Evolutionary conservation across 495 filamentous ascomycete genomes (phyloP).

Genomic region (Penicillium maclennaniae): DNA sequence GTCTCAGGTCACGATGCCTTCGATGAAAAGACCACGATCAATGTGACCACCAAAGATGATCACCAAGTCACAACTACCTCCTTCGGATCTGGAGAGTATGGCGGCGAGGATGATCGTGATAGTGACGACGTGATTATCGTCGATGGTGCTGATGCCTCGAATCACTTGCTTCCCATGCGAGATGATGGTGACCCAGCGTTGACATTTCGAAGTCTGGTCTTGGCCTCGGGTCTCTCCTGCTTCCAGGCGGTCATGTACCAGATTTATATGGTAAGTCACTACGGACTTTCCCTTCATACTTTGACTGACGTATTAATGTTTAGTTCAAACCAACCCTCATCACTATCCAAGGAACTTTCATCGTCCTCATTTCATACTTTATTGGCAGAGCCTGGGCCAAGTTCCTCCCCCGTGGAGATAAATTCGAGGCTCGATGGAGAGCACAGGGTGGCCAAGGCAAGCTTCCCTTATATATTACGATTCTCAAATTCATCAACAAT

Average conservation of each 20-base stretch:
- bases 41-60: neutral
- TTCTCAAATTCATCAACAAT: constrained; percentile 27
- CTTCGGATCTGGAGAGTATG: neutral
- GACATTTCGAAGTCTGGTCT: constrained; percentile 43
- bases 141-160: constrained; percentile 28
- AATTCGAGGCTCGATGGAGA: constrained; percentile 27
- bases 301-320: neutral
- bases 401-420: constrained; percentile 40
- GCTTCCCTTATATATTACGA: constrained; percentile 13
- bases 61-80: neutral
- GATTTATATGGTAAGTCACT: constrained; percentile 35
- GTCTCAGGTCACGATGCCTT: neutral
- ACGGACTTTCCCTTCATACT: neutral
- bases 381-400: constrained; percentile 37
- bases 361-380: constrained; percentile 42
- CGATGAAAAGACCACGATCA: neutral
- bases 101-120: constrained; percentile 6
- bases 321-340: constrained; percentile 32
- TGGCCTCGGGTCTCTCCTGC: constrained; percentile 40
- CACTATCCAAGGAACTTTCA: constrained; percentile 33
- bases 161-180: constrained; percentile 38
- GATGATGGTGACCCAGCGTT: constrained; percentile 44
- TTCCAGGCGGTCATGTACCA: constrained; percentile 49
- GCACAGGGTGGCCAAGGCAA: constrained; percentile 20
- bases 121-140: constrained; percentile 23